phyloP scores from a whole-genome alignment of 441 rosid species.

The Erodium chrysanthum region DNA sequence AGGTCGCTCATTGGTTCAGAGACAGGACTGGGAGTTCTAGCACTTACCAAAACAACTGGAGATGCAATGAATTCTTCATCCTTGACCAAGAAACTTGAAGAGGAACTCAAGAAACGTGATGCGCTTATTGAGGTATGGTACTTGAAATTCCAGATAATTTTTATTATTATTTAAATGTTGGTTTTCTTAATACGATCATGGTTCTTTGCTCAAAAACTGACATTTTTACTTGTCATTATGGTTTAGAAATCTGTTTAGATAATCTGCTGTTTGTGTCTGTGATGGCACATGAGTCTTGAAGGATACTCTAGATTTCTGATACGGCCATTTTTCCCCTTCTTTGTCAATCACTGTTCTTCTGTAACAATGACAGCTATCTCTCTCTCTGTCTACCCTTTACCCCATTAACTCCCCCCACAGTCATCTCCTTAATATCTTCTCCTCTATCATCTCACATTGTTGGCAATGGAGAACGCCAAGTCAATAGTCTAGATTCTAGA shows the following conservation, averaged over 20 bases:
- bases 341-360: background rate
- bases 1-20: constrained; percentile 37
- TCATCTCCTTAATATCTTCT: background rate
- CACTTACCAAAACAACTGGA: constrained; percentile 37
- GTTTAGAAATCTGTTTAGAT: background rate
- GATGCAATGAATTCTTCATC: constrained; percentile 57
- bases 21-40: constrained; percentile 30
- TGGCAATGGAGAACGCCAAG: background rate
- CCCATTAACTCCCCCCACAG: background rate
- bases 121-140: constrained; percentile 81
- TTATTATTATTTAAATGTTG: background rate
- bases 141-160: constrained; percentile 4
- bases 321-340: background rate
- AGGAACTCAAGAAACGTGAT: constrained; percentile 96
- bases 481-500: background rate
- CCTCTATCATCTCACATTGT: background rate
- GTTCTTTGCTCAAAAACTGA: background rate
- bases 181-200: background rate
- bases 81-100: constrained; percentile 90
- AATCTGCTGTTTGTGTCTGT: background rate
- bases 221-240: background rate
- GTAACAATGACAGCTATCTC: background rate
- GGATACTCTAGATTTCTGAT: background rate
- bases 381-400: background rate
- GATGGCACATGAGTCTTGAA: background rate